Percentiles rank a stretch among this genome's conserved stretches.
Evolutionary conservation across 208 protist species (phyloP).

Genomic region (Trichomonas gallinae): DNA sequence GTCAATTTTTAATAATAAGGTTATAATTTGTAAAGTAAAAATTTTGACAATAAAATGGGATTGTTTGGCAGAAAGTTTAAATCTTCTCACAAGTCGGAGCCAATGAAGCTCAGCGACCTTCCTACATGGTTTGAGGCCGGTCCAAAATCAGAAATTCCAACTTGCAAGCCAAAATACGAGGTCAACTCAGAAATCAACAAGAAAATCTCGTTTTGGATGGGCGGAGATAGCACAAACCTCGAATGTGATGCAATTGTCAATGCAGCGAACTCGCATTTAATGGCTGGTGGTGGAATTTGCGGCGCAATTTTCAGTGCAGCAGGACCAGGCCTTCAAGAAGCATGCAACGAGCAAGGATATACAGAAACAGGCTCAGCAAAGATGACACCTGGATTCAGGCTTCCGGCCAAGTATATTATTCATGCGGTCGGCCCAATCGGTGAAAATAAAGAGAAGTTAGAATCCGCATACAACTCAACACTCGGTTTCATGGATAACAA

Average conservation of each 20-base stretch:
- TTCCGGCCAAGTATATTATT: constrained; percentile 54
- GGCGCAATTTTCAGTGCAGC: constrained; percentile 57
- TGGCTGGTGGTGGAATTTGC: constrained; percentile 60
- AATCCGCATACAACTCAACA: constrained; percentile 49
- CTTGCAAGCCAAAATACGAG: background rate
- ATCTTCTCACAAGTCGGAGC: background rate
- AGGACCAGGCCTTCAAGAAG: constrained; percentile 47
- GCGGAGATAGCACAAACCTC: constrained; percentile 48
- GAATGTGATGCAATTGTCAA: constrained; percentile 60
- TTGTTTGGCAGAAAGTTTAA: too few relatives aligned
- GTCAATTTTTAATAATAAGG: too few relatives aligned
- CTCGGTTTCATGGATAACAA: constrained; percentile 45
- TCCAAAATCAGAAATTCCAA: background rate
- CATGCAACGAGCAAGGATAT: constrained; percentile 48
- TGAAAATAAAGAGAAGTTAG: constrained; percentile 47
- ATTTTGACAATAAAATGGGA: too few relatives aligned
- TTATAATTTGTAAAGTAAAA: too few relatives aligned
- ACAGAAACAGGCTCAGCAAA: constrained; percentile 50
- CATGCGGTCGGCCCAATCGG: constrained; percentile 61
- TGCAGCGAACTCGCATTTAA: constrained; percentile 52
- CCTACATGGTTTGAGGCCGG: background rate
- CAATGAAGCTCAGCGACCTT: background rate
- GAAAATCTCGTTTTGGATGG: constrained; percentile 13
- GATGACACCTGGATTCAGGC: constrained; percentile 54
- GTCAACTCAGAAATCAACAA: background rate